A percentile compares a stretch with the other conserved stretches of the same genome.
phyloP scores from a whole-genome alignment of 2,329 filamentous ascomycete species.

The Scedosporium dehoogii region DNA sequence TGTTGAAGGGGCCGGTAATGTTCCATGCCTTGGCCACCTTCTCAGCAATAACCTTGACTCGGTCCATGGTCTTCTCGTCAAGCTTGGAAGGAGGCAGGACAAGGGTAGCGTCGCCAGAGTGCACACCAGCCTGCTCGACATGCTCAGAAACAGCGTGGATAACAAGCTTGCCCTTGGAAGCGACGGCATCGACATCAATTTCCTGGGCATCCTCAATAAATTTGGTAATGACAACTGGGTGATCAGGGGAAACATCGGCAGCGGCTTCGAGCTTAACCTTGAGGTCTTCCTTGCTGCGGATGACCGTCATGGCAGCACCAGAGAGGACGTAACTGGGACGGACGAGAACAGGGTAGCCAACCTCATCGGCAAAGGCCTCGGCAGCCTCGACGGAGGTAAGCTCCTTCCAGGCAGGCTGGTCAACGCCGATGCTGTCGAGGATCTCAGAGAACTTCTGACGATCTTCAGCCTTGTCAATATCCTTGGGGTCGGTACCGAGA shows the following conservation, averaged over 20 bases:
- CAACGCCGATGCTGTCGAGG: conserved; percentile 89
- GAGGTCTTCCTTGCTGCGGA: conserved; percentile 76
- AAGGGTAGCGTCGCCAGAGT: conserved; percentile 93
- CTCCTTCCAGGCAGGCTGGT: conserved; percentile 97
- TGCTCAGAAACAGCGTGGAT: conserved; percentile 92
- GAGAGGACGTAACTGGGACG: conserved; percentile 93
- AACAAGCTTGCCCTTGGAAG: conserved; percentile 73
- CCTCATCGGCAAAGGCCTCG: conserved; percentile 73
- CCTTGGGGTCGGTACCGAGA: conserved; percentile 81
- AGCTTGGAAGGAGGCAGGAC: conserved; percentile 80
- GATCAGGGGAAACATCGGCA: conserved; percentile 82
- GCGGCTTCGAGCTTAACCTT: conserved; percentile 92
- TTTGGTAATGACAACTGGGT: conserved; percentile 96
- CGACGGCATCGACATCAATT: conserved; percentile 93
- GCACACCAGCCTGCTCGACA: conserved; percentile 92
- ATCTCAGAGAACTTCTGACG: conserved; percentile 98
- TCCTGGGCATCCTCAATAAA: conserved; percentile 96
- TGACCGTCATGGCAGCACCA: conserved; percentile 97
- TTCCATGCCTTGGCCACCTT: conserved; percentile 96
- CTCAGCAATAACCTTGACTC: conserved; percentile 88
- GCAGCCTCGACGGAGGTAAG: conserved; percentile 81
- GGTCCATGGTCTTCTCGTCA: conserved; percentile 65
- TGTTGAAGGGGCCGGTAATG: conserved; percentile 98
- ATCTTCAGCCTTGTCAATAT: conserved; percentile 97
- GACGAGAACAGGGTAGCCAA: conserved; percentile 90